Evolutionary conservation across 331 rosid species (phyloP), one percentile per base, ranked within the genome.

Genomic region (Dryas integrifolia): DNA sequence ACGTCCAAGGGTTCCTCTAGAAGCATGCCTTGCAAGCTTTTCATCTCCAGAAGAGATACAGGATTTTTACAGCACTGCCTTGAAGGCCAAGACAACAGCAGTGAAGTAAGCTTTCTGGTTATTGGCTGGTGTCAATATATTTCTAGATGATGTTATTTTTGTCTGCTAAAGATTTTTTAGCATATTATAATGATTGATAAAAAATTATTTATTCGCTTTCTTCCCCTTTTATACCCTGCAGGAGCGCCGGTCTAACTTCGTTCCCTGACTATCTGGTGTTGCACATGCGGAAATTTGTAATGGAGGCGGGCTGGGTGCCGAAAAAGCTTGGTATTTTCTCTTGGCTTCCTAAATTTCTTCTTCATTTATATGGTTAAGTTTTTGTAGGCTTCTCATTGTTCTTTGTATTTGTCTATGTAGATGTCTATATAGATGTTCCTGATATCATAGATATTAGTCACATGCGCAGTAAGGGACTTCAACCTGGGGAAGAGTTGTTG

Each of bases 271-370:
- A 89, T 82, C 86, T 95, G 61, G 98, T 95, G 72, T 84, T 95
- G 82, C 99, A 95, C 81, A 90, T 92, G 97, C 89, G 99, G 38
- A 92, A 90, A 80, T 95, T 95, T 78, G 89, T 95, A 26, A 92
- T 95, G 99, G 99, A 80, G 77, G 87, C 66, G 9, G 96, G 97
- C 78, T 95, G 99, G 99, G 96, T 92, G 65, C 99, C 99, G 9
- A 95, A 95, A 84, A 95, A 95, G 74, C 98, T 95, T 16, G 98
- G 98, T 95, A 85, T 61, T 39, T 74, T 76, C 80, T 55, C 67
- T n/a, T 55, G 55, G 16, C 67, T 72, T 57, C 53, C 49, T 72
- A 24, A 57, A 47, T 52, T 61, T 76, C 41, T 38, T 76, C 49
- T 44, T 18, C 58, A 7, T 44, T 38, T 4, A 63, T 58, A 56